Evolutionary conservation across 1,284 basidiomycete species (phyloP), one percentile per base, ranked within the genome.

Genomic region (Sanghuangporus weigelae): DNA sequence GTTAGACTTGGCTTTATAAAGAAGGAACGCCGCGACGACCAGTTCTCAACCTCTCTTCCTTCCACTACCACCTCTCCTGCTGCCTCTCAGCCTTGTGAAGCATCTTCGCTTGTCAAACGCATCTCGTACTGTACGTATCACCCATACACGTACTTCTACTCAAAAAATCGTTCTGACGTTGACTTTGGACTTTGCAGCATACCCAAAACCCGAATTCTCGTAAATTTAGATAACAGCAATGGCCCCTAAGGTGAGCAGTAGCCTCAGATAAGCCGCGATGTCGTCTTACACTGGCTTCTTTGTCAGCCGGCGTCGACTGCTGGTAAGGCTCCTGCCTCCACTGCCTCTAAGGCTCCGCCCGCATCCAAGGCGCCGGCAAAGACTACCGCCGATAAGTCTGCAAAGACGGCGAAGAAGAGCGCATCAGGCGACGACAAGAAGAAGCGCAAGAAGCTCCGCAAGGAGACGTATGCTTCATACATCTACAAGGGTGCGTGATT

Each of bases 401-500:
- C 84, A 77, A 85, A 84, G 79, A 81, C 82, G 14, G 71, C 77
- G 65, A 73, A 75, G 64, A 76, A 80, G 69, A 71, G 72, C 1
- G 66, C 73, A 39, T 69, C 71, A 12, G 82, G 79, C 61, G 80
- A 79, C 21, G 82, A 83, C 68, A 85, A 84, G 79, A 82, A 81
- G 77, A 84, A 84, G 79, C 77, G 82, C 69, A 79, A 76, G 70
- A 84, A 84, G 79, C 70, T 77, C 59, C 78, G 84, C 71, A 85
- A 85, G 79, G 84, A 87, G 79, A 84, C 84, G 21, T 87, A 86
- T 80, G 82, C 82, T 65, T 82, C 84, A 26, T 88, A 87, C 79
- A 86, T 88, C 74, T 87, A 87, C 80, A 87, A 86, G 77, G 84
- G 81, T 78, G 69, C 69, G 76, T 74, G 31, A 11, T 40, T 60